phyloP scores from a whole-genome alignment of 495 filamentous ascomycete species.

The Tricharina praecox region DNA sequence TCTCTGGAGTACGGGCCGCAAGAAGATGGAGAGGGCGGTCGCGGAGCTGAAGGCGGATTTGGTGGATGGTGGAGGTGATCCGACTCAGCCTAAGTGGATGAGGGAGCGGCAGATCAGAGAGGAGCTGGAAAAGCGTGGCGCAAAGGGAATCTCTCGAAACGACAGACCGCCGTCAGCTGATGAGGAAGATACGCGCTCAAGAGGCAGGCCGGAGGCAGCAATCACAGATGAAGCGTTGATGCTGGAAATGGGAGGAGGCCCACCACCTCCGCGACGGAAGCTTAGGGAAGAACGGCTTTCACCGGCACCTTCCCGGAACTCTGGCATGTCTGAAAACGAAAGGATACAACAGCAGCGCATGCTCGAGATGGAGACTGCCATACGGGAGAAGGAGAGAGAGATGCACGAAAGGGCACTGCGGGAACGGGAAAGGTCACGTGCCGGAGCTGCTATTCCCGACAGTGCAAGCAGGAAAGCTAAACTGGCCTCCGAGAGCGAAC shows the following conservation, averaged over 20 bases:
- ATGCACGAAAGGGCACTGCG: constrained; percentile 14
- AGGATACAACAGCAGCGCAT: constrained; percentile 28
- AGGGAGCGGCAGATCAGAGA: constrained; percentile 35
- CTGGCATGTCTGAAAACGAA: constrained; percentile 24
- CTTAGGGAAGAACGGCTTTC: constrained; percentile 7
- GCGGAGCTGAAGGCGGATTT: constrained; percentile 66
- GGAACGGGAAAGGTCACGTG: constrained; percentile 12
- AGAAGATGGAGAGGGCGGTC: constrained; percentile 87
- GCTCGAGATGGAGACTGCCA: constrained; percentile 22
- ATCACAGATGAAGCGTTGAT: constrained; percentile 83
- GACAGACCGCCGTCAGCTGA: constrained; percentile 12
- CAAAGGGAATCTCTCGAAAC: constrained; percentile 5
- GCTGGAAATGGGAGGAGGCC: constrained; percentile 50
- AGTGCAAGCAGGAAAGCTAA: constrained; percentile 13
- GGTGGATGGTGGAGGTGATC: constrained; percentile 38
- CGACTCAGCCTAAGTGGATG: constrained; percentile 91
- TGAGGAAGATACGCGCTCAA: constrained; percentile 11
- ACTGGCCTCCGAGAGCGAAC: constrained; percentile 3
- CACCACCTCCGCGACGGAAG: constrained; percentile 31
- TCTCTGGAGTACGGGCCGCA: constrained; percentile 83
- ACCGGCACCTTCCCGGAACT: constrained; percentile 11
- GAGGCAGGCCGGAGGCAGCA: constrained; percentile 15
- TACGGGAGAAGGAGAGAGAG: constrained; percentile 23
- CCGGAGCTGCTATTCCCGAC: constrained; percentile 34
- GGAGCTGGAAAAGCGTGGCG: constrained; percentile 14